Percentiles rank a stretch among this genome's conserved stretches.
Conservation (phyloP, 768 basidiomycete genomes). For the Psilocybe cubensis region DNA sequence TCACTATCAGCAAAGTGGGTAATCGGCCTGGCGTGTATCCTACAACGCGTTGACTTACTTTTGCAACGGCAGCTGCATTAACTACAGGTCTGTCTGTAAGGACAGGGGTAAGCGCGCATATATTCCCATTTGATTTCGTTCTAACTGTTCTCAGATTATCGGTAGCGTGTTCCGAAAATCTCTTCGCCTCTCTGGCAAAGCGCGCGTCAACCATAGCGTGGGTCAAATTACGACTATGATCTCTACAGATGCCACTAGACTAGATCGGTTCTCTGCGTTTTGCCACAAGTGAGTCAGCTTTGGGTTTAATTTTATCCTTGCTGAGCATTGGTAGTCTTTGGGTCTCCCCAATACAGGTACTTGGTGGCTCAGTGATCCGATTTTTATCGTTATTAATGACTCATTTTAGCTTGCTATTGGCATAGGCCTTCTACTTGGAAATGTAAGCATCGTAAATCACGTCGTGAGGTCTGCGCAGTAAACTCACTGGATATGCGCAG, state of each 20-base stretch:
- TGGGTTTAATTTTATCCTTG: neutral
- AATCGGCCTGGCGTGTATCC: neutral
- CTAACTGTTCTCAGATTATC: constrained; percentile 33
- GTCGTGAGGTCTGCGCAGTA: neutral
- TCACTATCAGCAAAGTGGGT: constrained; percentile 47
- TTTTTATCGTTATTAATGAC: neutral
- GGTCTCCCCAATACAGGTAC: constrained; percentile 66
- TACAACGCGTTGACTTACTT: neutral
- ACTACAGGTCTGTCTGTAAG: constrained; percentile 50
- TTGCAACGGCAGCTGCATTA: constrained; percentile 38
- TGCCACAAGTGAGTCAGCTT: constrained; percentile 39
- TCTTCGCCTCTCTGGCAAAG: constrained; percentile 63
- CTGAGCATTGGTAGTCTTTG: constrained; percentile 45
- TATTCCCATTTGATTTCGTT: neutral
- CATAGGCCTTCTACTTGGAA: constrained; percentile 62
- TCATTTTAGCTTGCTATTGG: constrained; percentile 53
- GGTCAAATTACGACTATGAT: constrained; percentile 77
- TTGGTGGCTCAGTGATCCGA: neutral
- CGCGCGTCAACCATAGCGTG: constrained; percentile 59
- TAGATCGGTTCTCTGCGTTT: constrained; percentile 54
- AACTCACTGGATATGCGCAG: constrained; percentile 25
- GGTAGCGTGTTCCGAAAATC: constrained; percentile 67
- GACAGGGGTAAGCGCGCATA: constrained; percentile 39
- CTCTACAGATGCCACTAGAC: constrained; percentile 60
- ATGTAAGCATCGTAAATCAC: constrained; percentile 37